Evolutionary conservation across 495 filamentous ascomycete species (phyloP), one percentile per base, ranked within the genome.

Genomic region (Aspergillus panamensis): DNA sequence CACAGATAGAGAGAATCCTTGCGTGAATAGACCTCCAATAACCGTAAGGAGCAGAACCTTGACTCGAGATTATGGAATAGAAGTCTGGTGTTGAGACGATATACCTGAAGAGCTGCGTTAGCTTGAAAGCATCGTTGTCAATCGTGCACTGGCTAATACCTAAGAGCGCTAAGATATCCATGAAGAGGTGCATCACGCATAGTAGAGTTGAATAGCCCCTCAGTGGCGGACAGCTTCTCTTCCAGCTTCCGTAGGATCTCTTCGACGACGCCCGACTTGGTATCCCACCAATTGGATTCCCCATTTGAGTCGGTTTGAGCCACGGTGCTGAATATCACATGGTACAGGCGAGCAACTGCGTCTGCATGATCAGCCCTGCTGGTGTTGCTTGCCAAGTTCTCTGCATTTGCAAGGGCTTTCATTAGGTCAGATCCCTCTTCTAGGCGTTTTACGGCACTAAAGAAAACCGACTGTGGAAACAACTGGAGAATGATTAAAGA

Each of bases 281-380:
- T 63, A 62, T 69, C 54, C 75, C 69, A 69, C 69, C 74, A 72
- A 53, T 62, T 20, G 65, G 58, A 32, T 37, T 53, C 42, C 10
- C 48, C 37, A 40, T 48, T 40, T 20, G 61, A 51, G 13, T 51
- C 30, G 16, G 42, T 48, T 8, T 53, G 30, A 10, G 57, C 42
- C 67, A 64, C 73, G 63, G 65, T 73, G 74, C 47, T 83, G 58
- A 64, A 91, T 51, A 67, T 76, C 66, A 67, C 74, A 72, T 65
- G 80, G 47, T 77, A 76, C 3, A 82, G 72, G 59, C 89, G 83
- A 47, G 89, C 91, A 53, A 90, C 84, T 10, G 91, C 90, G 67
- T 96, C 92, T 6, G 89, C 89, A 67, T 92, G 88, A 62, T 95
- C 90, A 31, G 91, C 92, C 31, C 92, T 81, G 17, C 88, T 91